phyloP scores from a whole-genome alignment of 805 yeast species.

The Kodamaea kakaduensis region DNA sequence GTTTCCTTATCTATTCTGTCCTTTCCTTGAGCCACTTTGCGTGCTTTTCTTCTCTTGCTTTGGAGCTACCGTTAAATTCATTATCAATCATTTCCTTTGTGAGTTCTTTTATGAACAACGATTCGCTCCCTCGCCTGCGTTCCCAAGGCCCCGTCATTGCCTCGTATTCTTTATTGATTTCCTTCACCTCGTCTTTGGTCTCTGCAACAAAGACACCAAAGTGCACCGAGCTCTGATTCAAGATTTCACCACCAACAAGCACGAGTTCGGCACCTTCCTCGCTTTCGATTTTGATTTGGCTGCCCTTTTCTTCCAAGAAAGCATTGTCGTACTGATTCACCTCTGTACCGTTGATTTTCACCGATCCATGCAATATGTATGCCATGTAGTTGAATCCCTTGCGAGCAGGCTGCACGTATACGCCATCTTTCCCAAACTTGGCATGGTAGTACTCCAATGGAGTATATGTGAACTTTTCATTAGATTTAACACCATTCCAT shows the following conservation, averaged over 20 bases:
- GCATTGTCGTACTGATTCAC: constrained; percentile 47
- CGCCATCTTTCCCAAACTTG: constrained; percentile 61
- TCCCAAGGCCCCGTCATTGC: constrained; percentile 1
- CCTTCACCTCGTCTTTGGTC: constrained; percentile 6
- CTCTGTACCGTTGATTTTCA: constrained; percentile 37
- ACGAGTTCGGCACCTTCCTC: constrained; percentile 51
- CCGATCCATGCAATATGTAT: constrained; percentile 60
- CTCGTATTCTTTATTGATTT: neutral
- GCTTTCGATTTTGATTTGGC: constrained; percentile 34
- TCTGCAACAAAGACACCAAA: constrained; percentile 87
- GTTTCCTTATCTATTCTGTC: no score
- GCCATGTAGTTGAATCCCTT: constrained; percentile 62
- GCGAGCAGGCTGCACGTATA: constrained; percentile 57
- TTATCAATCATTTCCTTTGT: constrained; percentile 40
- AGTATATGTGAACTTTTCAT: constrained; percentile 73
- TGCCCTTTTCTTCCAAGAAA: constrained; percentile 68
- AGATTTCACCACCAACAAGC: constrained; percentile 69
- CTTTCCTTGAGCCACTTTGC: neutral
- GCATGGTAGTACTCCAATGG: constrained; percentile 74
- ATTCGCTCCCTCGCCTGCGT: constrained; percentile 52
- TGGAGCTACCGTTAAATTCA: constrained; percentile 32
- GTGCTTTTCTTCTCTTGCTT: constrained; percentile 21
- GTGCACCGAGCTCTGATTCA: constrained; percentile 75
- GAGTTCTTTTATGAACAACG: constrained; percentile 43
- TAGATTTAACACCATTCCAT: constrained; percentile 70